Evolutionary conservation across 2,329 filamentous ascomycete species (phyloP), one percentile per base, ranked within the genome.

Genomic region (Colletotrichum simmondsii): DNA sequence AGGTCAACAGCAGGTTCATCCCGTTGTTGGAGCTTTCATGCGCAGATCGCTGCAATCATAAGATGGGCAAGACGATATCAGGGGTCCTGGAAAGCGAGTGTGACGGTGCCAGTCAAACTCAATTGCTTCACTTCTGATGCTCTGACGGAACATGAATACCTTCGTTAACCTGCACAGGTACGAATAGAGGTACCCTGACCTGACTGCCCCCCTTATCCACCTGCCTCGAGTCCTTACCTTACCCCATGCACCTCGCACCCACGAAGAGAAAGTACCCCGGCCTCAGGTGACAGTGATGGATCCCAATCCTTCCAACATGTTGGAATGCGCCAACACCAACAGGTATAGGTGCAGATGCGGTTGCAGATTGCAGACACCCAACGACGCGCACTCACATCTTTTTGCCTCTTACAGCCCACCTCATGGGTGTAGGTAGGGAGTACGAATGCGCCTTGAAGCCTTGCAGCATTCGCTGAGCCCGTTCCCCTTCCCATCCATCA

Each of bases 281-380:
- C 70, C 54, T 72, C 60, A 61, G 52, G 70, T 72, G 42, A 66
- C 54, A 70, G 59, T 49, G 32, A 72, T 56, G 66, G 69, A 69
- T 68, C 58, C 65, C 32, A 32, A 57, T 65, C 52, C 53, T 57
- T 65, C 65, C 57, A 68, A 68, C 32, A 32, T 32, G 10, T 26
- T 54, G 62, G 62, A 56, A 37, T 59, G 57, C 69, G 46, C 69
- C 65, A 46, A 42, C 65, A 71, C 35, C 68, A 57, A 71, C 68
- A 58, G 26, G 28, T 14, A n/a, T 42, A 62, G 60, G 42, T 62
- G 42, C 60, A 52, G 42, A 22, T 49, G 42, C 19, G 53, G 26
- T 28, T 56, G 53, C 53, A 56, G 22, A 24, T 56, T 56, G 42
- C 42, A 49, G 42, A 49, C 42, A 49, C 42, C 42, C 42, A 22